A percentile compares a stretch with the other conserved stretches of the same genome.
Evolutionary conservation across 2,329 filamentous ascomycete genomes (phyloP).

Genomic region (Blumeria hordei): DNA sequence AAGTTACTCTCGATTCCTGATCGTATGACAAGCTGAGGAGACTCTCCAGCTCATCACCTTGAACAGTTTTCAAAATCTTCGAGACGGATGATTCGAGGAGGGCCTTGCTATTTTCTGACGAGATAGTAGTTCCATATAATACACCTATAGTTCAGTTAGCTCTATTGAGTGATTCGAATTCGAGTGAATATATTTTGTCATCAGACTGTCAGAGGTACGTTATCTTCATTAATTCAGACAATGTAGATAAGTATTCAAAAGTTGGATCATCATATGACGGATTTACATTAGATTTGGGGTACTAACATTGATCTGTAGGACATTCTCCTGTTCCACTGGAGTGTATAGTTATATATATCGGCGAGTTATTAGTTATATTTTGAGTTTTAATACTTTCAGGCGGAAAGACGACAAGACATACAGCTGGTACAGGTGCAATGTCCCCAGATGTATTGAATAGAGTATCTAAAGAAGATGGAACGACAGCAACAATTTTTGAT

Average conservation of each 20-base stretch:
- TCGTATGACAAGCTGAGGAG: conserved; percentile 33
- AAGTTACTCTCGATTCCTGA: conserved; percentile 17
- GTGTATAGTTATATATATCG: conserved; percentile 43
- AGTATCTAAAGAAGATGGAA: conserved; percentile 36
- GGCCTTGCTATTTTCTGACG: conserved; percentile 7
- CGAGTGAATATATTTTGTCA: conserved; percentile 18
- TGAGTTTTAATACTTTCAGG: conserved; percentile 20
- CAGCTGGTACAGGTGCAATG: conserved; percentile 50
- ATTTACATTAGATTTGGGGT: conserved; percentile 3
- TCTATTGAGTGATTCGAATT: conserved; percentile 3
- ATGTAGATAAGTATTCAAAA: conserved; percentile 99
- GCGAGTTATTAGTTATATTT: conserved; percentile 17
- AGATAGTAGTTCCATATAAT: conserved; percentile 12
- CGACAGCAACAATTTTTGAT: conserved; percentile 40
- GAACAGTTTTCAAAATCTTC: conserved; percentile 18
- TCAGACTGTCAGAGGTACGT: conserved; percentile 77
- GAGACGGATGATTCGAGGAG: conserved; percentile 17
- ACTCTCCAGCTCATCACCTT: conserved; percentile 14
- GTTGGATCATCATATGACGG: conserved; percentile 57
- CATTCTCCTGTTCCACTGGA: conserved; percentile 88
- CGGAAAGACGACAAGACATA: conserved; percentile 45
- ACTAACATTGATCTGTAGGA: conserved; percentile 73
- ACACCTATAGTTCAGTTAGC: conserved; percentile 14
- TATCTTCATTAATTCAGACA: conserved; percentile 93
- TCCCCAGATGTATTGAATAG: conserved; percentile 53